These are phyloP conservation scores for Citrus cavaleriei DNA, from an alignment of 345 rosid species.

Conservation along the genomic window DNA sequence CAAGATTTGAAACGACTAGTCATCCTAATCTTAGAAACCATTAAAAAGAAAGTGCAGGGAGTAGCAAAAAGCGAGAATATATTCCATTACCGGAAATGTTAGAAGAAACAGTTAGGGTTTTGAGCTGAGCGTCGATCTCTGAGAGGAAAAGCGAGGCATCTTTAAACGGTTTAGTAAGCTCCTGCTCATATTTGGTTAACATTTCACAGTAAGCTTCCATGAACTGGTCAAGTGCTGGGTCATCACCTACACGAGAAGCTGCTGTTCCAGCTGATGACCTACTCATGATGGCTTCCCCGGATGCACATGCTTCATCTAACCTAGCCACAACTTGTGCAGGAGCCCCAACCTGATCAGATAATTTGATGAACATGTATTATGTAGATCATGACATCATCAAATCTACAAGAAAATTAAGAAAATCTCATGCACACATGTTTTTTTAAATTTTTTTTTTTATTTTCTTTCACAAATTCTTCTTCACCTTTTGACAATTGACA, in stretches of 20 bases:
- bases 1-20: not conserved
- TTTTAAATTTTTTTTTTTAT: too few species aligned
- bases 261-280: slow-evolving; percentile 7
- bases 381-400: too few species aligned
- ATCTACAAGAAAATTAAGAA: too few species aligned
- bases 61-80: not conserved
- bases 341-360: slow-evolving; percentile 35
- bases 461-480: not conserved
- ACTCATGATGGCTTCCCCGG: slow-evolving; percentile 23
- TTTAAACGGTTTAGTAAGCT: slow-evolving; percentile 39
- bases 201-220: slow-evolving; percentile 55
- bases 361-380: not conserved
- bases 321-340: slow-evolving; percentile 42
- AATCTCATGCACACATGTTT: too few species aligned
- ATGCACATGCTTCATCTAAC: slow-evolving; percentile 34
- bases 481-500: slow-evolving; percentile 43
- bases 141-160: slow-evolving; percentile 45
- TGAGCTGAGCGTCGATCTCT: slow-evolving; percentile 38
- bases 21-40: not conserved
- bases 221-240: slow-evolving; percentile 47
- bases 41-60: not conserved
- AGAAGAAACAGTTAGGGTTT: slow-evolving; percentile 31
- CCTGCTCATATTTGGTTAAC: slow-evolving; percentile 43
- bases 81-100: slow-evolving; percentile 23
- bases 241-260: slow-evolving; percentile 25